Evolutionary conservation across 768 basidiomycete species (phyloP).

Genomic region (Trametes meyenii): DNA sequence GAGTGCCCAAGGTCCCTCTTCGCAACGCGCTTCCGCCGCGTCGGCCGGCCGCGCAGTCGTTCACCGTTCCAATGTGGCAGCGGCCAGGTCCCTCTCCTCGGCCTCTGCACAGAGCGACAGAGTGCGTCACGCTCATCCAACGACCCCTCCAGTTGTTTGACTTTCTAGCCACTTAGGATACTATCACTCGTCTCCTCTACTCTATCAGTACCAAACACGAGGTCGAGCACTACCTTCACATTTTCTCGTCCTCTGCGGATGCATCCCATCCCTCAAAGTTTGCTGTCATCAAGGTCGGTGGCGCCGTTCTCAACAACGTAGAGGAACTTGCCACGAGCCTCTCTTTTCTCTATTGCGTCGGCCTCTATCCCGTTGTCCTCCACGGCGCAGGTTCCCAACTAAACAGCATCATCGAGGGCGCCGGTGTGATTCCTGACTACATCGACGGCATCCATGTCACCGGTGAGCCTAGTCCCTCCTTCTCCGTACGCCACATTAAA

Average conservation of each 20-base stretch:
- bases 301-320: constrained; percentile 89
- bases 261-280: constrained; percentile 91
- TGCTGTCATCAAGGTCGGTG: constrained; percentile 97
- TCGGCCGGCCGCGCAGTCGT: constrained; percentile 47
- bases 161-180: constrained; percentile 65
- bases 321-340: constrained; percentile 94
- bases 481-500: not conserved
- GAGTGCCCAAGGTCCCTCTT: constrained; percentile 16
- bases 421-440: constrained; percentile 95
- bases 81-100: constrained; percentile 40
- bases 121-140: constrained; percentile 43
- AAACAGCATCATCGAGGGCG: constrained; percentile 90
- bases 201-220: constrained; percentile 97
- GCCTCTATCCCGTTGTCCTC: constrained; percentile 95
- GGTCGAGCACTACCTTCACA: constrained; percentile 96
- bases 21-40: constrained; percentile 43
- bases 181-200: constrained; percentile 94
- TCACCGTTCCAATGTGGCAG: constrained; percentile 9
- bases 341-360: constrained; percentile 95
- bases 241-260: constrained; percentile 94
- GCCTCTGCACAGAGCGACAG: constrained; percentile 74
- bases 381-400: constrained; percentile 97
- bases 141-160: not conserved
- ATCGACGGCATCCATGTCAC: constrained; percentile 98
- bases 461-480: constrained; percentile 47